Base-by-base conservation (phyloP, 176 grass and related monocot species). In the Hordeum vulgare region DNA sequence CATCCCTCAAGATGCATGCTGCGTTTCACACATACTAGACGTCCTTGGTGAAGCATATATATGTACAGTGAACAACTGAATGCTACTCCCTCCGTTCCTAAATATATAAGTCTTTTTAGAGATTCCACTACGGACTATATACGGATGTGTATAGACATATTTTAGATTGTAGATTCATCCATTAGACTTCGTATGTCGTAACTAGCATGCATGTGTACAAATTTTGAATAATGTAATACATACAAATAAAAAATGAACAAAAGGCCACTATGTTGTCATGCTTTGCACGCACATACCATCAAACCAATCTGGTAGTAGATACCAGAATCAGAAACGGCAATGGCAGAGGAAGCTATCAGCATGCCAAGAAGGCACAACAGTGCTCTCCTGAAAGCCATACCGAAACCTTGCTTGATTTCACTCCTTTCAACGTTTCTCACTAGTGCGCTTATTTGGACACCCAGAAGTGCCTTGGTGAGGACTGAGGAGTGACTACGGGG, bases 301-400 rank as follows among this genome's bases (percentile, higher is more conserved):
- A 89, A 34, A 40, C 10, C 40, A 29, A 86, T 78, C 60, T 75
- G 59, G 37, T 89, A 85, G 82, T 80, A 89, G 77, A 81, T 53
- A 20, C 58, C 73, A 18, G 23, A 69, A 25, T 60, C 8, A 20
- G 17, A 3, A 29, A n/a, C 39, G 11, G 67, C 66, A n/a, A 47
- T 28, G 8, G 68, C 75, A 36, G 81, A 13, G 6, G 81, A 79
- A 21, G 81, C 59, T 3, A 20, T 39, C 35, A 59, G 76, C 67
- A 88, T 20, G 57, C 81, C 81, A 66, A 88, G 68, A 34, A 88
- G 66, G 59, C 75, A 84, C 57, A 80, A 2, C 33, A 67, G 11
- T 45, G 67, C 31, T 13, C 60, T 37, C 44, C 35, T 65, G 24
- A 68, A 66, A 33, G 42, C 75, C 86, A 88, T 88, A 11, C 7